Conservation (phyloP, 2,329 filamentous ascomycete species). For the Alternaria alternata region DNA sequence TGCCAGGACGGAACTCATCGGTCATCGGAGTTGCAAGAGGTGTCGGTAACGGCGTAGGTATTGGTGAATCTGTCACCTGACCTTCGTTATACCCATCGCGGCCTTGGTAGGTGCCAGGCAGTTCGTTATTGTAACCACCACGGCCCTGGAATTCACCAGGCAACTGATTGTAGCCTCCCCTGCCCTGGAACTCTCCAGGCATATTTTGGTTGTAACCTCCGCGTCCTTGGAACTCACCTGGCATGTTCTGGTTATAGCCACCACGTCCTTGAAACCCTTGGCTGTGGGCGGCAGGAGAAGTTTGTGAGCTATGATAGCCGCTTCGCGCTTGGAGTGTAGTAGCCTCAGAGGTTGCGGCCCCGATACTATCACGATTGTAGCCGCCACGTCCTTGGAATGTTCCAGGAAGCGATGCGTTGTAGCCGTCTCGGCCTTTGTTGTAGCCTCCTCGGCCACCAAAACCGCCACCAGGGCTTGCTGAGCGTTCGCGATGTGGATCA, state of each 20-base stretch:
- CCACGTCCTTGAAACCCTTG: slow-evolving; percentile 39
- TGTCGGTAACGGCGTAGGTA: slow-evolving; percentile 38
- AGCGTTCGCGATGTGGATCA: slow-evolving; percentile 39
- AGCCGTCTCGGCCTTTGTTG: slow-evolving; percentile 47
- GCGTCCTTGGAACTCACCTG: slow-evolving; percentile 39
- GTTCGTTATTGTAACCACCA: slow-evolving; percentile 42
- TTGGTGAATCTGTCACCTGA: slow-evolving; percentile 41
- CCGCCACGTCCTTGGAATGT: slow-evolving; percentile 43
- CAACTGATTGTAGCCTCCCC: slow-evolving; percentile 42
- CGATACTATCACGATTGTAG: slow-evolving; percentile 34
- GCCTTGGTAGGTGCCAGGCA: slow-evolving; percentile 43
- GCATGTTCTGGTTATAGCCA: slow-evolving; percentile 41
- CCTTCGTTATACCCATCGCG: slow-evolving; percentile 48
- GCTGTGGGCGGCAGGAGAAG: slow-evolving; percentile 26
- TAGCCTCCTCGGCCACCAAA: slow-evolving; percentile 45
- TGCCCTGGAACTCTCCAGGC: slow-evolving; percentile 43
- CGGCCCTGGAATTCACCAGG: slow-evolving; percentile 45
- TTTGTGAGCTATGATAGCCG: slow-evolving; percentile 25
- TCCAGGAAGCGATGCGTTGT: slow-evolving; percentile 42
- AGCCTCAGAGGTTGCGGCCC: slow-evolving; percentile 30
- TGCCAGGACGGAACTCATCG: slow-evolving; percentile 46
- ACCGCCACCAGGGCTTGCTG: slow-evolving; percentile 41
- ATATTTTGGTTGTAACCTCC: slow-evolving; percentile 45
- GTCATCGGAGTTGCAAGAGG: slow-evolving; percentile 37
- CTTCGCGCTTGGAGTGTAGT: slow-evolving; percentile 29